These are phyloP conservation scores for Didymosphaeria variabile DNA, from an alignment of 2,329 filamentous ascomycete species.

Conservation along the genomic window DNA sequence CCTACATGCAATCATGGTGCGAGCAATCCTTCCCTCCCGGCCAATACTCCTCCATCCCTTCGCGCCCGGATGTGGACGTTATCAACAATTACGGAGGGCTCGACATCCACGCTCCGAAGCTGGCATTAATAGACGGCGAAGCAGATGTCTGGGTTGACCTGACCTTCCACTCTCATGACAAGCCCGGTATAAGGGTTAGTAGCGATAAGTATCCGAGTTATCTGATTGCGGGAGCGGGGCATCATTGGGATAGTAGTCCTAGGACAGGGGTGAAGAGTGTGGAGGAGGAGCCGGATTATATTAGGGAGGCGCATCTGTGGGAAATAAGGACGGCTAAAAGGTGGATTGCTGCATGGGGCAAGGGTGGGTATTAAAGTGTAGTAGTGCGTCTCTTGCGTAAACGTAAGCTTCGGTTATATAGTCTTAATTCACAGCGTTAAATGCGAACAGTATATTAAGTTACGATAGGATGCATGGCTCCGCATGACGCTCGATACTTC, in stretches of 20 bases:
- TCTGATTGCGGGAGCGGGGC: slow-evolving; percentile 61
- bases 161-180: slow-evolving; percentile 60
- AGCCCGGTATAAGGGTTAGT: slow-evolving; percentile 46
- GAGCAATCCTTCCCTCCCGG: slow-evolving; percentile 63
- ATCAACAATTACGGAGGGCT: slow-evolving; percentile 61
- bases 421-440: no score
- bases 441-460: no score
- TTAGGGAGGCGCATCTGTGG: slow-evolving; percentile 61
- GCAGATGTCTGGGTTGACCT: slow-evolving; percentile 63
- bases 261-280: slow-evolving; percentile 51
- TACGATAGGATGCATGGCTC: no score
- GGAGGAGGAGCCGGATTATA: slow-evolving; percentile 60
- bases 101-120: slow-evolving; percentile 56
- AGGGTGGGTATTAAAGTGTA: not conserved
- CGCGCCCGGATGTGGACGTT: slow-evolving; percentile 52
- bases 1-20: slow-evolving; percentile 66
- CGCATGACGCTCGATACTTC: no score
- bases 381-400: not conserved
- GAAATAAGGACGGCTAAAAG: slow-evolving; percentile 58
- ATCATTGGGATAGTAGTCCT: slow-evolving; percentile 59
- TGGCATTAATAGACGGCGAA: slow-evolving; percentile 63
- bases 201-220: slow-evolving; percentile 59
- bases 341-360: slow-evolving; percentile 33
- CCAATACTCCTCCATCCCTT: slow-evolving; percentile 55
- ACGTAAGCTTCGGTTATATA: no score